phyloP scores from a whole-genome alignment of 2,329 filamentous ascomycete genomes.

The Penicillium sp. region DNA sequence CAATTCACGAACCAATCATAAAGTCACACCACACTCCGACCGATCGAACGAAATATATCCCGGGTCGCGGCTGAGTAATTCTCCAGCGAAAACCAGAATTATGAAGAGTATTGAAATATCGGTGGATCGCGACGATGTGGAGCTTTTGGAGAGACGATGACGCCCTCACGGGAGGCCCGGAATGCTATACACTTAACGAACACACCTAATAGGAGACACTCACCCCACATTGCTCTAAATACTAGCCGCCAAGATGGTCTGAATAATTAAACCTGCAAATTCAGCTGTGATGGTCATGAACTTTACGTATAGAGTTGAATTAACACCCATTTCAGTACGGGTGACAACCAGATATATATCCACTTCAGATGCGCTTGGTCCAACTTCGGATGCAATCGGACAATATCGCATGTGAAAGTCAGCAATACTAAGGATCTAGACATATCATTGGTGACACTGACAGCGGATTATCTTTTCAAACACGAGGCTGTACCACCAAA shows the following conservation, averaged over 20 bases:
- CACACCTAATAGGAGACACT: no score
- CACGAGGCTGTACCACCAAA: not conserved
- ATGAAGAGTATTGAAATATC: constrained; percentile 20
- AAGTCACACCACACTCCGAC: not conserved
- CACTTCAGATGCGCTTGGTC: fast-evolving
- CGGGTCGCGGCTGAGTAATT: not conserved
- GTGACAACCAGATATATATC: not conserved
- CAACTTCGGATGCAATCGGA: not conserved
- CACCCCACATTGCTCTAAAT: not conserved
- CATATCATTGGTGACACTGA: fast-evolving
- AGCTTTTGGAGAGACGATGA: not conserved
- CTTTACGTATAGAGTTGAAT: not conserved
- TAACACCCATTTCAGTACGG: no score
- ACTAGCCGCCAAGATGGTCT: fast-evolving
- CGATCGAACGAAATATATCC: not conserved
- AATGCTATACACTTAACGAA: not conserved
- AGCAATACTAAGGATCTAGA: not conserved
- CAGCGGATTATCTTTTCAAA: no score
- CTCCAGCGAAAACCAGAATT: not conserved
- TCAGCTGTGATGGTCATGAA: not conserved
- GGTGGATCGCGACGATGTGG: constrained; percentile 10
- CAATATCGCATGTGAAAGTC: not conserved
- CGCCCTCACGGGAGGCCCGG: not conserved
- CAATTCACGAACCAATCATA: constrained; percentile 3
- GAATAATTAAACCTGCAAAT: not conserved